These are phyloP conservation scores for Knoxia roxburghii DNA, from an alignment of 257 asterid species.

Conservation along the genomic window DNA sequence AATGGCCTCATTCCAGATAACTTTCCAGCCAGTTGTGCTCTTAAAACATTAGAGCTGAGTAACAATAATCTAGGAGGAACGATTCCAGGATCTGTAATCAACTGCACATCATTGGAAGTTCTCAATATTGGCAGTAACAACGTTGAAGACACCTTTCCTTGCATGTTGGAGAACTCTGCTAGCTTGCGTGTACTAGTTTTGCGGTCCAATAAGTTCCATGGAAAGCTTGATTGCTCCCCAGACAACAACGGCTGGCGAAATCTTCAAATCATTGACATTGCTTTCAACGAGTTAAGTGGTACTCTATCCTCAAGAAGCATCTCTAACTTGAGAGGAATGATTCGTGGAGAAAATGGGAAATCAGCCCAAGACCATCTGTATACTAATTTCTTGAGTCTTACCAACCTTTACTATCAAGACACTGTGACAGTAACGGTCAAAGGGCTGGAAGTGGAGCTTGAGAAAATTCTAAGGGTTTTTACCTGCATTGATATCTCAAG, in stretches of 20 bases:
- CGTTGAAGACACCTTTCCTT: slow-evolving; percentile 37
- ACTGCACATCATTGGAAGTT: slow-evolving; percentile 37
- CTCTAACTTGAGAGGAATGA: slow-evolving; percentile 27
- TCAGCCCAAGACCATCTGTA: slow-evolving; percentile 23
- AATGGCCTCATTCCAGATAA: slow-evolving; percentile 32
- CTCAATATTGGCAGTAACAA: slow-evolving; percentile 41
- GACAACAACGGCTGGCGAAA: slow-evolving; percentile 15
- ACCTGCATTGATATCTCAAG: slow-evolving; percentile 45
- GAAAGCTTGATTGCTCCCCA: slow-evolving; percentile 23
- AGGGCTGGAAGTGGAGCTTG: slow-evolving; percentile 20
- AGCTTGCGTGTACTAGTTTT: slow-evolving; percentile 25
- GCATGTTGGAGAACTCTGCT: slow-evolving; percentile 8
- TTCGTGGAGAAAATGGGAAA: slow-evolving; percentile 15
- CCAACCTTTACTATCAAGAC: slow-evolving; percentile 17
- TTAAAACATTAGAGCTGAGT: slow-evolving; percentile 38
- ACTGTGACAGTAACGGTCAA: slow-evolving; percentile 23
- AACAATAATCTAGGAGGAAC: slow-evolving; percentile 27
- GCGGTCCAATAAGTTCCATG: slow-evolving; percentile 21
- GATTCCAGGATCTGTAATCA: slow-evolving; percentile 35
- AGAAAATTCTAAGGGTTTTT: slow-evolving; percentile 20
- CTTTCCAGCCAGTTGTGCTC: slow-evolving; percentile 22
- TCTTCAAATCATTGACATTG: slow-evolving; percentile 33
- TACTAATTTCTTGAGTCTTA: slow-evolving; percentile 17
- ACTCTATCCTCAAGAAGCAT: slow-evolving; percentile 20
- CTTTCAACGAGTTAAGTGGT: slow-evolving; percentile 29